Base-by-base conservation (phyloP, 192 early-diverging fungal genomes). In the Geranomyces michiganensis region DNA sequence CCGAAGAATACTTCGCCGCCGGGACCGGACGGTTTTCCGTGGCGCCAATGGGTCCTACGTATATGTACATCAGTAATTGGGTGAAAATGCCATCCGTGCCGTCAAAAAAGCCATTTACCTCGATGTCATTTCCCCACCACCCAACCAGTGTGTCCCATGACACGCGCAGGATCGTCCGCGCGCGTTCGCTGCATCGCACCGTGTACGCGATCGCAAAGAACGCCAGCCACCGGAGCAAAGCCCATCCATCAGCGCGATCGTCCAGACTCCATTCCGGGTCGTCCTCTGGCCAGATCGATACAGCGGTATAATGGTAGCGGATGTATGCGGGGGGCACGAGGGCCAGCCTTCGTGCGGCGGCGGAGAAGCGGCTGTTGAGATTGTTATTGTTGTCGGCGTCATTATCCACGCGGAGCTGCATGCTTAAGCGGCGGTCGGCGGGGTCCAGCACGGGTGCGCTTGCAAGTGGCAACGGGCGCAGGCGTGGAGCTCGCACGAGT, bases 241-340 rank as follows among this genome's bases (percentile, higher is more conserved):
- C 43, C 15, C 17, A 67, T 19, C 56, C 3, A 15, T 17, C 26
- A 19, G 56, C 13, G 0, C 33, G 15, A 1, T 53, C 32, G 31
- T 65, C 63, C 22, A 73, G 12, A 1, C 31, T 46, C 63, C 62
- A 73, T n/a, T 73, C 65, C 15, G 72, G 72, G 36, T 73, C 72
- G 43, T 73, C 72, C 53, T 73, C 72, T 14, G 72, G 72, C 72
- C 72, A 73, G 7, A 73, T 67, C 6, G 72, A 73, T 9, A 73
- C 72, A 17, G 64, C 72, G 1, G 72, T 73, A 29, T 73, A 73
- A 12, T 27, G 27, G 44, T 67, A 46, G 6, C 26, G 33, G 30
- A 15, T 29, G 17, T 26, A n/a, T 6, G 32, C 26, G 13, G 72
- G 72, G 19, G 49, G 15, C 17, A 13, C 56, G 19, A 73, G 44